Evolutionary conservation across 257 asterid genomes (phyloP).

Genomic region (Jacaranda mimosifolia): DNA sequence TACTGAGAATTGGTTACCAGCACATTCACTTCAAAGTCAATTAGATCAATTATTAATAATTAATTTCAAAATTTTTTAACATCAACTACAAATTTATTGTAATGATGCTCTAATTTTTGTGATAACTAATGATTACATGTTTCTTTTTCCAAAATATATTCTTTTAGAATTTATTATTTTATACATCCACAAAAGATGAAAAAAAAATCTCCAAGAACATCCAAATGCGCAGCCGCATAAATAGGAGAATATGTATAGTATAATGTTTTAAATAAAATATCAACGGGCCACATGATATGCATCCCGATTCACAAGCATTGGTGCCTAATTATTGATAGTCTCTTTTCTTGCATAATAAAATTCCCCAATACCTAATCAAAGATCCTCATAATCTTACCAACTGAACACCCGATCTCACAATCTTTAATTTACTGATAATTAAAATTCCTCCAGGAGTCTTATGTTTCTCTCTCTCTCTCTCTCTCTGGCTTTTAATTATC

Average conservation of each 20-base stretch:
- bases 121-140: background rate
- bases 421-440: background rate
- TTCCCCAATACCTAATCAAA: constrained; percentile 35
- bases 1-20: too few species aligned
- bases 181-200: background rate
- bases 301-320: constrained; percentile 26
- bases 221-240: background rate
- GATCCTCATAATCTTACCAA: constrained; percentile 44
- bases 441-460: constrained; percentile 40
- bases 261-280: background rate
- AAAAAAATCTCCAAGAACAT: background rate
- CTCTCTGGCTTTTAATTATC: background rate
- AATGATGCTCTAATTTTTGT: too few species aligned
- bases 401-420: constrained; percentile 36
- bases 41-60: too few species aligned
- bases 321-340: constrained; percentile 28
- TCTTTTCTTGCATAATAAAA: constrained; percentile 3
- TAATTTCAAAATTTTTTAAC: too few species aligned
- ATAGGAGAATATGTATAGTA: background rate
- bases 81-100: too few species aligned
- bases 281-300: constrained; percentile 39
- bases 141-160: background rate
- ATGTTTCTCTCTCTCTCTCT: constrained; percentile 29
- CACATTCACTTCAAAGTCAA: too few species aligned
- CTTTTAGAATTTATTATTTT: background rate